Base-by-base conservation (phyloP, 176 grass and related monocot species). In the Eremochloa ophiuroides region DNA sequence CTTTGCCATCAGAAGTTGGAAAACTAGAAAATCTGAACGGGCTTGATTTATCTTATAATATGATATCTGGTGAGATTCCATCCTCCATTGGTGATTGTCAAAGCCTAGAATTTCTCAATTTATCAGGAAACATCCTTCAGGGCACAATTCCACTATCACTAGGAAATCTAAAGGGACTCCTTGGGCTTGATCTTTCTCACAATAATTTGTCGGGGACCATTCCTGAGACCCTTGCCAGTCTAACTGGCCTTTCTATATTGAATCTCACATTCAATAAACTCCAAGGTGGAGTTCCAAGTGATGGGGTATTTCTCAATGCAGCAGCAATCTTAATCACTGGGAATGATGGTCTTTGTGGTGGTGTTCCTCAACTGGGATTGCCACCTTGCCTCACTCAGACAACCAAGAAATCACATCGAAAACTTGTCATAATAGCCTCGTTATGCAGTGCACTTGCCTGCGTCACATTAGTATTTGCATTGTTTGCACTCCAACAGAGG, bases 11-110 rank as follows among this genome's bases (percentile, higher is more conserved):
- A 50, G 56, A 89, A 78, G 29, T 89, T 2, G 65, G 76, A n/a
- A 7, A 77, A 44, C 80, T 80, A 15, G 73, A 60, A 18, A 87
- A 84, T 60, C 18, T 90, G 31, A 31, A 2, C 13, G 15, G 25
- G 7, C n/a, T 93, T 1, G 71, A 87, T 73, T 44, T 93, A 25
- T 90, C 91, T 7, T 77, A n/a, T n/a, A n/a, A n/a, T n/a, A n/a
- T n/a, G n/a, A n/a, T n/a, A n/a, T n/a, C n/a, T n/a, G n/a, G n/a
- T 53, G 55, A 75, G 47, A 82, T 93, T 75, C 81, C 91, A 47
- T 10, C 39, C 12, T 74, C 71, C 11, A 87, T 93, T 2, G 85
- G 79, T 5, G 77, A 78, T 16, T 87, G 77, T 1, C 46, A 74
- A 55, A 68, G 79, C 38, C 53, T 93, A 17, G 66, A 85, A 16